phyloP scores from a whole-genome alignment of 306 rosid genomes.

The Erythrophleum fordii region DNA sequence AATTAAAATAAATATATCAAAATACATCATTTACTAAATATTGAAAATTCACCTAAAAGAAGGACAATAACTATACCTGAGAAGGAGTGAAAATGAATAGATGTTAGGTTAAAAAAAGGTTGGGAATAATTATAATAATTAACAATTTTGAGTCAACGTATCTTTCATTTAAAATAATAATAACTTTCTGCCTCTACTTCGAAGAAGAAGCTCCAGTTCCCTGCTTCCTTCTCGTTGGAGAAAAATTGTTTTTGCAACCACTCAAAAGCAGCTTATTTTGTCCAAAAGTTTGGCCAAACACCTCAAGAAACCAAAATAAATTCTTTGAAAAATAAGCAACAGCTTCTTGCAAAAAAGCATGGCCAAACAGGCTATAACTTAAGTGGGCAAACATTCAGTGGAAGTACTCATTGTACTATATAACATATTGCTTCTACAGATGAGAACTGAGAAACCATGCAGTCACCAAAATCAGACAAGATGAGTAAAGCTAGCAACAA shows the following conservation, averaged over 20 bases:
- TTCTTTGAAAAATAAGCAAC: too few species aligned
- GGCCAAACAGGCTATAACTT: not conserved
- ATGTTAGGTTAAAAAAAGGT: not conserved
- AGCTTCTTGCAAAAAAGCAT: too few species aligned
- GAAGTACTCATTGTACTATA: not conserved
- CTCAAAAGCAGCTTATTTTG: too few species aligned
- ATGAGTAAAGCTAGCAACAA: not conserved
- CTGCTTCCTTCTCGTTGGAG: too few species aligned
- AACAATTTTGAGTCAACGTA: too few species aligned
- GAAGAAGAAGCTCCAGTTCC: too few species aligned
- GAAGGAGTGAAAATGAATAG: not conserved
- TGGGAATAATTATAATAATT: not conserved
- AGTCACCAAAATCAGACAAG: conserved; percentile 15
- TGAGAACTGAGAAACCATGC: not conserved
- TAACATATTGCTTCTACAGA: not conserved
- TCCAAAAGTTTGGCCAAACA: too few species aligned
- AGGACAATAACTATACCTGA: not conserved
- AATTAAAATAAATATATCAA: not conserved
- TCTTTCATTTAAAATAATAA: too few species aligned
- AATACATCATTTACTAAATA: not conserved
- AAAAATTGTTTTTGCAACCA: too few species aligned
- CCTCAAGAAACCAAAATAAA: too few species aligned
- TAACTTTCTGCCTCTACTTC: too few species aligned
- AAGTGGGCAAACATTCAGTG: not conserved
- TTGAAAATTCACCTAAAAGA: not conserved